Base-by-base conservation (phyloP, 2,329 filamentous ascomycete species). In the Chrysosporium keratinophilum region DNA sequence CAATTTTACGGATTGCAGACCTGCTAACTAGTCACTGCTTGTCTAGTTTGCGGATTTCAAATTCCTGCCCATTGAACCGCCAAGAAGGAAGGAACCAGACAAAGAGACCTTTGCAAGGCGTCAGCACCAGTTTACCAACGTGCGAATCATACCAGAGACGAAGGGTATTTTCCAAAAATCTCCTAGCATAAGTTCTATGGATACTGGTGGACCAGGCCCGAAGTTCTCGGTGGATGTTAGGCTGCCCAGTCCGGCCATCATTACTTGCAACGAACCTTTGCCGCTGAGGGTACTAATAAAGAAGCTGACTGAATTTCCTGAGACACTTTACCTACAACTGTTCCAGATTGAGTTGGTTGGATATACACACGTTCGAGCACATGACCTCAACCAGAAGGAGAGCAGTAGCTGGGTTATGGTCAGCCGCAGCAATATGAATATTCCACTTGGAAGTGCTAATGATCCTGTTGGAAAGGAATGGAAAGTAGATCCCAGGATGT, bases 11-110 rank as follows among this genome's bases (percentile, higher is more conserved):
- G 28, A 31, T 4, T 51, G 35, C 35, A 11, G 12, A 49, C 20
- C 17, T 17, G 41, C 55, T 55, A 57, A 60, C 48, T 62, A 56
- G 35, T 33, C n/a, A 14, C 19, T 47, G 56, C 33, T 35, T 57
- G 59, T 52, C 50, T 60, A 69, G 73, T 69, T 68, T 59, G 68
- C 66, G 35, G 81, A 83, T 35, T 85, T 96, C 71, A 91, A 87
- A 55, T 93, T 98, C 66, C 77, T 96, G 37, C 93, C 93, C 3
- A 91, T 97, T 60, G 93, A 98, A 68, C 87, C 88, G 5, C 90
- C 91, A 0, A 78, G 90, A 41, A 81, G 82, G 0, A 74, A 78
- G 3, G 73, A 76, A 44, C 78, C 81, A 0, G 79, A 81, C 20
- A 84, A 88, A 59, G 90, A 97, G 68, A 83, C 85, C 1, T 98